phyloP scores from a whole-genome alignment of 1,139 yeast genomes.

The Zygosaccharomyces pseudobailii region DNA sequence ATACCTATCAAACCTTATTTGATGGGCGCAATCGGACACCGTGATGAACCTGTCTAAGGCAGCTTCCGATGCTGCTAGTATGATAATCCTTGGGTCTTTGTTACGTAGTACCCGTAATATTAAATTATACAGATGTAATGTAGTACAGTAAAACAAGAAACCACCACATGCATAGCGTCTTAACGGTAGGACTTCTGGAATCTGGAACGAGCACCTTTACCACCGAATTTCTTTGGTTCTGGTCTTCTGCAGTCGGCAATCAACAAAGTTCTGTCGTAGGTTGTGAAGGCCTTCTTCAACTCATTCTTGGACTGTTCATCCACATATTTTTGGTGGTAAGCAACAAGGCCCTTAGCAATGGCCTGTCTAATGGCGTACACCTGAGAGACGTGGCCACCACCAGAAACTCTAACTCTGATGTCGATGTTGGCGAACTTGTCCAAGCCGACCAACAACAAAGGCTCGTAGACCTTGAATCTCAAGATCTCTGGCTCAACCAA shows the following conservation, averaged over 20 bases:
- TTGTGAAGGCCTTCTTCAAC: slow-evolving; percentile 94
- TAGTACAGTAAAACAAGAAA: slow-evolving; percentile 16
- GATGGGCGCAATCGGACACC: not conserved
- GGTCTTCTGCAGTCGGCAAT: slow-evolving; percentile 99
- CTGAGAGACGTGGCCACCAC: slow-evolving; percentile 99
- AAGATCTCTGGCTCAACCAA: slow-evolving; percentile 98
- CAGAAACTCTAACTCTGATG: slow-evolving; percentile 98
- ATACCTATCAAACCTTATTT: too few relatives aligned
- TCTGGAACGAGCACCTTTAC: slow-evolving; percentile 99
- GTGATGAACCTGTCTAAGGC: not conserved
- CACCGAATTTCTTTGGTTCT: slow-evolving; percentile 99
- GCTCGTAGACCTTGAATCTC: slow-evolving; percentile 99
- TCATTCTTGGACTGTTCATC: slow-evolving; percentile 99
- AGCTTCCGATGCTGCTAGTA: not conserved
- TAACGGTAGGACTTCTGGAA: slow-evolving; percentile 99
- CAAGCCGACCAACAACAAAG: slow-evolving; percentile 95
- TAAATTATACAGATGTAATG: slow-evolving; percentile 31
- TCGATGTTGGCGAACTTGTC: slow-evolving; percentile 98
- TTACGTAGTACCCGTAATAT: slow-evolving; percentile 29
- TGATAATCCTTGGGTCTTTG: not conserved
- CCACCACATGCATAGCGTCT: slow-evolving; percentile 29
- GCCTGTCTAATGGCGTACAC: slow-evolving; percentile 99
- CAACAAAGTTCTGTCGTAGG: slow-evolving; percentile 99
- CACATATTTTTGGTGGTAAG: slow-evolving; percentile 98
- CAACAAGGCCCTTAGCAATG: slow-evolving; percentile 98